These are phyloP conservation scores for Alternaria sp. DNA, from an alignment of 2,329 filamentous ascomycete species.

Conservation along the genomic window DNA sequence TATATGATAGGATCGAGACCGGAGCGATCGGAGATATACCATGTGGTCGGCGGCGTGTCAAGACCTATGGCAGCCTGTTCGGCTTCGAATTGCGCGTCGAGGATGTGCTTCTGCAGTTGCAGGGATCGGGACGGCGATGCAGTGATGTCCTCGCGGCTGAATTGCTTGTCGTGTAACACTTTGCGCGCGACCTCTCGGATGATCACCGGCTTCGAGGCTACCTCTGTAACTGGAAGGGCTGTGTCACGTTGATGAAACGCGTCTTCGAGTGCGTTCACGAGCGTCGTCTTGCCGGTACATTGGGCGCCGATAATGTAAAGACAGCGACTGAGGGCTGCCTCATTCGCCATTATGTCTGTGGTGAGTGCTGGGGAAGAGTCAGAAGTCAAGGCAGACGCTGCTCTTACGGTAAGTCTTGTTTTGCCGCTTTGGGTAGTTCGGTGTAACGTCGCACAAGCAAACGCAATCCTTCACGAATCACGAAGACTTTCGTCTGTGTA, in stretches of 20 bases:
- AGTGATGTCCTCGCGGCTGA: conserved; percentile 46
- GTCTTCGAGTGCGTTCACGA: conserved; percentile 45
- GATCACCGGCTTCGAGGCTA: conserved; percentile 15
- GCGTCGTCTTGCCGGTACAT: conserved; percentile 56
- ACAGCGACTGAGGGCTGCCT: background rate
- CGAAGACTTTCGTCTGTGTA: conserved; percentile 2
- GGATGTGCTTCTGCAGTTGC: conserved; percentile 48
- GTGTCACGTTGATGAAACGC: conserved; percentile 17
- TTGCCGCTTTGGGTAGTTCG: background rate
- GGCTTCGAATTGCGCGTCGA: conserved; percentile 44
- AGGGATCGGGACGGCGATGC: conserved; percentile 34
- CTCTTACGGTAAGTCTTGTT: conserved; percentile 17
- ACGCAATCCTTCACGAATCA: conserved; percentile 13
- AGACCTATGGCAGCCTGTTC: conserved; percentile 27
- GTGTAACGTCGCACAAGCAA: background rate
- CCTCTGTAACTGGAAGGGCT: background rate
- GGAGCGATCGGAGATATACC: conserved; percentile 55
- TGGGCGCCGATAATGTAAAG: conserved; percentile 56
- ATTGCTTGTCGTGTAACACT: conserved; percentile 43
- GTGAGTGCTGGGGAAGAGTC: background rate
- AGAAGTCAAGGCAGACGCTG: background rate
- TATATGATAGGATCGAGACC: conserved; percentile 54
- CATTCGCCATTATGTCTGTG: background rate
- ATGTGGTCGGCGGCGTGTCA: conserved; percentile 8
- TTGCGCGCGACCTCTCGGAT: conserved; percentile 50